Evolutionary conservation across 352 stramenopile genomes (phyloP).

Genomic region (Pythium oligandrum): DNA sequence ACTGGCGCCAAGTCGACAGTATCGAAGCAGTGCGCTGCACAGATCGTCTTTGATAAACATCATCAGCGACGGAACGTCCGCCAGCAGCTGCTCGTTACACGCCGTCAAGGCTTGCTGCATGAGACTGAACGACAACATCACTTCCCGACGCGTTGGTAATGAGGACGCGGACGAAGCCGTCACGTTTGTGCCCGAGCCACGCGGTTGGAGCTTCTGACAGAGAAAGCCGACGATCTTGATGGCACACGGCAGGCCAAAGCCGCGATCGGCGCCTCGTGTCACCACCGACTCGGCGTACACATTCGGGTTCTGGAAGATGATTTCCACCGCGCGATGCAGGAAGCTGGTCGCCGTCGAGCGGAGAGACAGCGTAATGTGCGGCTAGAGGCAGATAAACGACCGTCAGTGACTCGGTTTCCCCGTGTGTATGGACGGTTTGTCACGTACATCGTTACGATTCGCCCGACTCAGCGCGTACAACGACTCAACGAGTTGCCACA

Average conservation of each 20-base stretch:
- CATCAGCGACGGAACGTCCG: conserved; percentile 58
- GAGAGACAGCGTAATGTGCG: conserved; percentile 54
- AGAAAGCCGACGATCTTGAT: conserved; percentile 80
- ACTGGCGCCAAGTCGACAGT: conserved; percentile 60
- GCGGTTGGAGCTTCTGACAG: conserved; percentile 65
- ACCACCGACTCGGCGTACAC: conserved; percentile 37
- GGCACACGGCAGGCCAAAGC: conserved; percentile 70
- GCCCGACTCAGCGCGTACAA: conserved; percentile 92
- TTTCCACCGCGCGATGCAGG: conserved; percentile 54
- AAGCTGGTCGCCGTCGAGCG: conserved; percentile 58
- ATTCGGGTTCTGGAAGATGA: conserved; percentile 52
- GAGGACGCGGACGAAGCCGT: not conserved
- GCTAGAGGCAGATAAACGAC: conserved; percentile 19
- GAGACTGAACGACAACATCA: conserved; percentile 67
- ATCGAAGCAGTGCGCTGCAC: conserved; percentile 66
- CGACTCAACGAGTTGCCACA: conserved; percentile 94
- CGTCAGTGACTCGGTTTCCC: not conserved
- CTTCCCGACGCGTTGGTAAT: conserved; percentile 38
- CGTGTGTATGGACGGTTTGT: too few relatives aligned
- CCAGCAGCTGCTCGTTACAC: conserved; percentile 46
- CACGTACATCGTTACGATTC: conserved; percentile 50
- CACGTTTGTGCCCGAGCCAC: conserved; percentile 3
- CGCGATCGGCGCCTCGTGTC: conserved; percentile 7
- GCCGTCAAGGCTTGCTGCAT: conserved; percentile 48
- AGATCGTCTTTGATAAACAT: conserved; percentile 84